Percentiles rank a stretch among this genome's conserved stretches.
Conservation (phyloP, 306 rosid genomes). For the Cucurbita pepo region DNA sequence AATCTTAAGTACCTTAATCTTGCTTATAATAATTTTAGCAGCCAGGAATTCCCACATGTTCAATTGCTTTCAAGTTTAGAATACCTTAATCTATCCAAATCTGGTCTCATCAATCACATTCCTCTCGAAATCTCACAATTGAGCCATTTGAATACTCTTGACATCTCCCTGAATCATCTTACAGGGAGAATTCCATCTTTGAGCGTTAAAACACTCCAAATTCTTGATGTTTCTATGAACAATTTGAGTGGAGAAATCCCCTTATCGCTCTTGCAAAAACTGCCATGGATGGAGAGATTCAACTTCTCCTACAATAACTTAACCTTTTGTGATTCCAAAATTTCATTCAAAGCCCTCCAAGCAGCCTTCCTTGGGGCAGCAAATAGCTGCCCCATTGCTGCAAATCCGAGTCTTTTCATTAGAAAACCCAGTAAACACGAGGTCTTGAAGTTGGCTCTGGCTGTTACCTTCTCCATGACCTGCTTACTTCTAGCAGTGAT, state of each 20-base stretch:
- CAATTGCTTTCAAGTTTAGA: constrained; percentile 40
- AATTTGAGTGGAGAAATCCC: constrained; percentile 79
- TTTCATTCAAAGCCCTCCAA: constrained; percentile 28
- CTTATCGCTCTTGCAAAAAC: constrained; percentile 32
- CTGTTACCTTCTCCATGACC: constrained; percentile 51
- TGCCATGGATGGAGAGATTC: constrained; percentile 60
- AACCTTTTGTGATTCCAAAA: constrained; percentile 52
- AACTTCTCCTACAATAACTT: constrained; percentile 89
- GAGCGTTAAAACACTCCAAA: constrained; percentile 27
- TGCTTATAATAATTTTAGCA: constrained; percentile 65
- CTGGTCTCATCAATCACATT: constrained; percentile 53
- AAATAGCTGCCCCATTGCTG: constrained; percentile 87
- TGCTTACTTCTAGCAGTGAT: constrained; percentile 60
- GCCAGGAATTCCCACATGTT: constrained; percentile 46
- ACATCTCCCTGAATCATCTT: constrained; percentile 69
- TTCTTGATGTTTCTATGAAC: constrained; percentile 71
- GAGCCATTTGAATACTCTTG: constrained; percentile 48
- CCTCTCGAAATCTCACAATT: constrained; percentile 46
- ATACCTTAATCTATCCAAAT: constrained; percentile 67
- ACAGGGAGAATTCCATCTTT: constrained; percentile 42
- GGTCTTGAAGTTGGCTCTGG: constrained; percentile 66
- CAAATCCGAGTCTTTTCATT: constrained; percentile 45
- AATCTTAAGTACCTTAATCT: constrained; percentile 65
- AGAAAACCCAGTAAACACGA: constrained; percentile 24
- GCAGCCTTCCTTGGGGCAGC: constrained; percentile 52